phyloP scores from a whole-genome alignment of 257 asterid species.

The Rhazya stricta region DNA sequence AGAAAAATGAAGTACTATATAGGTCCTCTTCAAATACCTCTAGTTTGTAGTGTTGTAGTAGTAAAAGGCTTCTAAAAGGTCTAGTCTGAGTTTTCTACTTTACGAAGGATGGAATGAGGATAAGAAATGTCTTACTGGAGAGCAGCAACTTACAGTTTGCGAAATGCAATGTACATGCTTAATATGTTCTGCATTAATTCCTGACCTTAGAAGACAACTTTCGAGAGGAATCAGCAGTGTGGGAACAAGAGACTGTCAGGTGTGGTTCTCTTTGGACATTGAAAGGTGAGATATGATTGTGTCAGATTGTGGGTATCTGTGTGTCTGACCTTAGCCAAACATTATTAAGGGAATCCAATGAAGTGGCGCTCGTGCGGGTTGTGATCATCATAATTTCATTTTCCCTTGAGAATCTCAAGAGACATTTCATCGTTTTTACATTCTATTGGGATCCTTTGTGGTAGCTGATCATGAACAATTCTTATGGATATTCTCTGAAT shows the following conservation, averaged over 20 bases:
- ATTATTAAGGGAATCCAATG: constrained; percentile 60
- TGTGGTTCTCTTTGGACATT: neutral
- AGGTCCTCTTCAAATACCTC: constrained; percentile 6
- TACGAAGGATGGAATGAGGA: neutral
- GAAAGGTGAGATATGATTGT: constrained; percentile 25
- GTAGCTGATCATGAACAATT: neutral
- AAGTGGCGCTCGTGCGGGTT: constrained; percentile 51
- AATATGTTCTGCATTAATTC: constrained; percentile 1
- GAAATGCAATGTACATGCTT: neutral
- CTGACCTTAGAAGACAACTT: constrained; percentile 23
- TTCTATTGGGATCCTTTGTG: constrained; percentile 15
- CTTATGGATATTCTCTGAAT: constrained; percentile 2
- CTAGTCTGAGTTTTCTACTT: neutral
- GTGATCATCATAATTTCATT: constrained; percentile 20
- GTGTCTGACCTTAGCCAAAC: constrained; percentile 43
- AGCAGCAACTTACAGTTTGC: neutral
- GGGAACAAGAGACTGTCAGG: constrained; percentile 19
- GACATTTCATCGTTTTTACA: constrained; percentile 10
- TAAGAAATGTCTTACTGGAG: neutral
- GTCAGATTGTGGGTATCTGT: constrained; percentile 49
- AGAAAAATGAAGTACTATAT: neutral
- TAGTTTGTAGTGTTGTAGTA: neutral
- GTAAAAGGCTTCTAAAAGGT: neutral
- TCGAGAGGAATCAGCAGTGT: constrained; percentile 5
- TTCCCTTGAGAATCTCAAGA: constrained; percentile 25